Base-by-base conservation (phyloP, 192 early-diverging fungal species). In the Coemansia sp. region DNA sequence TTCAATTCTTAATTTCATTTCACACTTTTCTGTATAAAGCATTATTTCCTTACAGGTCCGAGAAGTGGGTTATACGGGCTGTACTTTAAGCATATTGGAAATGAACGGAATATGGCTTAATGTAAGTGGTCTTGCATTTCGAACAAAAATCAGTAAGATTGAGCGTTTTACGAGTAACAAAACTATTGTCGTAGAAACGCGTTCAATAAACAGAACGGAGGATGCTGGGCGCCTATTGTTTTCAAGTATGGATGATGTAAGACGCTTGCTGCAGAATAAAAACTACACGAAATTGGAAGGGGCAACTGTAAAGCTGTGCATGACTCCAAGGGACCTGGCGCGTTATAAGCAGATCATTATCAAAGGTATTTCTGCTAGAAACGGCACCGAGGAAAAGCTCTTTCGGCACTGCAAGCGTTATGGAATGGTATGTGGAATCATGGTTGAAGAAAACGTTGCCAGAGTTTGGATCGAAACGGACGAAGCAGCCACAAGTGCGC, bases 51-150 rank as follows among this genome's bases (percentile, higher is more conserved):
- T 30, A 30, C 30, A 30, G 3, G 1, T 30, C 30, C 30, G 30
- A 3, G n/a, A 72, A 12, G 14, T 81, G 30, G 30, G 30, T 30
- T 30, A 3, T 30, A 30, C 30, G 30, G 76, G 24, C 4, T 14
- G 5, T 26, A 60, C 21, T 24, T 20, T 33, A 49, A 49, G 15
- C 46, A 49, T 5, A 1, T 33, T 16, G 4, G 12, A 56, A 59
- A 76, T 76, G 74, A 34, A 41, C 21, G 63, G 51, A 16, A 68
- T 70, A 20, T 78, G 76, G 76, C 64, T 78, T 44, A 63, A 67
- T 35, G 59, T 78, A 39, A 34, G 67, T 30, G 76, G 71, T 14
- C 59, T 78, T 24, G 26, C 63, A 36, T 26, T 63, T 6, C 44
- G 44, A 9, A 62, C 60, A 1, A 62, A 63, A 15, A 23, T 10